These are phyloP conservation scores for Phaeolepiota aurea DNA, from an alignment of 768 basidiomycete species.

Conservation along the genomic window DNA sequence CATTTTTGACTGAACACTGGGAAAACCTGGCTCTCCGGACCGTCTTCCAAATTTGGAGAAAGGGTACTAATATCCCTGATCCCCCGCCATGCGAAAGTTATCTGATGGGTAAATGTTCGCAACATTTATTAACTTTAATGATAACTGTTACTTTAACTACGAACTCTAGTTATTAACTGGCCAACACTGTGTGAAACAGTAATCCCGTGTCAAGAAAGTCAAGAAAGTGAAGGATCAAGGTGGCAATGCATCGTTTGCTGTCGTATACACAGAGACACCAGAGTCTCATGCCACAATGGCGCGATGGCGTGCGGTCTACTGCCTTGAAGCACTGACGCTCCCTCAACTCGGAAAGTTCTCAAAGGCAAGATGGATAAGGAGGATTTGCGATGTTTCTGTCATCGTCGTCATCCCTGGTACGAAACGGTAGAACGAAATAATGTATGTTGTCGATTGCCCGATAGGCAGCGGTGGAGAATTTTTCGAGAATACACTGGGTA, in stretches of 20 bases:
- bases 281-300: not conserved
- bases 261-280: not conserved
- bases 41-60: too few relatives aligned
- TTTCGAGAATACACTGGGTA: slow-evolving; percentile 13
- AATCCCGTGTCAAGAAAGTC: too few relatives aligned
- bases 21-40: too few relatives aligned
- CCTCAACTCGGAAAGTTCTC: slow-evolving; percentile 12
- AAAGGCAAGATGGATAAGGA: slow-evolving; percentile 13
- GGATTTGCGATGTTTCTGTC: slow-evolving; percentile 11
- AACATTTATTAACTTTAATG: not conserved
- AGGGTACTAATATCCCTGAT: too few relatives aligned
- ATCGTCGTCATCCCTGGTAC: slow-evolving; percentile 8
- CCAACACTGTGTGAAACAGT: too few relatives aligned
- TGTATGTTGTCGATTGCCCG: slow-evolving; percentile 7
- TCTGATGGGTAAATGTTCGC: not conserved
- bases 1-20: too few relatives aligned
- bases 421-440: slow-evolving; percentile 8
- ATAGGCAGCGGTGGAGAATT: slow-evolving; percentile 9
- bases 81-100: not conserved
- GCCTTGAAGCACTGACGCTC: slow-evolving; percentile 8
- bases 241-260: not conserved
- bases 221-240: too few relatives aligned
- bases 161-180: too few relatives aligned
- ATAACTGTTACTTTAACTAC: too few relatives aligned
- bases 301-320: slow-evolving; percentile 6